Evolutionary conservation across 2,329 filamentous ascomycete species (phyloP).

Genomic region (Ascochyta viciae-villosae): DNA sequence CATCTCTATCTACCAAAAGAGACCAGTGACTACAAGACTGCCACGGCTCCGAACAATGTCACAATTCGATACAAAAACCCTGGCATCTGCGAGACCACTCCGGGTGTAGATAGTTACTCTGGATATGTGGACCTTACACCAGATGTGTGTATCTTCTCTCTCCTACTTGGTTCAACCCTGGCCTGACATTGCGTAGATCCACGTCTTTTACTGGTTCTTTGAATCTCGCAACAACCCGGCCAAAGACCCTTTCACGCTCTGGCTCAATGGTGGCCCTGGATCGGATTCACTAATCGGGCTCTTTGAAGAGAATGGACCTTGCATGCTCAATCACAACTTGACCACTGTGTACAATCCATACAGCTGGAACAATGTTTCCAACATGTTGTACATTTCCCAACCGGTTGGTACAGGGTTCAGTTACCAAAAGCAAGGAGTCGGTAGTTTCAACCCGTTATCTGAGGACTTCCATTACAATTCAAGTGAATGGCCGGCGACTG

Average conservation of each 20-base stretch:
- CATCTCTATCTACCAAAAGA: slow-evolving; percentile 46
- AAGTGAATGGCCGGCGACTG: slow-evolving; percentile 50
- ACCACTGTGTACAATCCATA: slow-evolving; percentile 59
- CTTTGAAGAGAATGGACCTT: slow-evolving; percentile 52
- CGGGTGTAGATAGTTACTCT: slow-evolving; percentile 58
- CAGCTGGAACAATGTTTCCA: slow-evolving; percentile 66
- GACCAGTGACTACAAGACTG: slow-evolving; percentile 53
- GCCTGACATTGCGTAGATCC: slow-evolving; percentile 19
- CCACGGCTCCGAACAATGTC: slow-evolving; percentile 54
- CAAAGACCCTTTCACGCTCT: slow-evolving; percentile 58
- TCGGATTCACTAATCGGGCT: slow-evolving; percentile 61
- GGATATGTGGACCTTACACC: slow-evolving; percentile 51
- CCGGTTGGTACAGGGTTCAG: slow-evolving; percentile 66
- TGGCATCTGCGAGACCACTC: slow-evolving; percentile 61
- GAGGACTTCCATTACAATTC: slow-evolving; percentile 57
- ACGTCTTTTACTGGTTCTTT: slow-evolving; percentile 60
- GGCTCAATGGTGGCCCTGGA: slow-evolving; percentile 62
- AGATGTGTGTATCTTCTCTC: slow-evolving; percentile 19
- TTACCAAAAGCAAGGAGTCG: slow-evolving; percentile 38
- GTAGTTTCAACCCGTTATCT: slow-evolving; percentile 46
- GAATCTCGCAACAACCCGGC: slow-evolving; percentile 57
- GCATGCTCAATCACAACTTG: slow-evolving; percentile 28
- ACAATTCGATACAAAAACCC: slow-evolving; percentile 61
- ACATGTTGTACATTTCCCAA: slow-evolving; percentile 68
- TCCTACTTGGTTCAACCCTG: background rate